These are phyloP conservation scores for Aspergillus diversus DNA, from an alignment of 495 filamentous ascomycete species.

Conservation along the genomic window DNA sequence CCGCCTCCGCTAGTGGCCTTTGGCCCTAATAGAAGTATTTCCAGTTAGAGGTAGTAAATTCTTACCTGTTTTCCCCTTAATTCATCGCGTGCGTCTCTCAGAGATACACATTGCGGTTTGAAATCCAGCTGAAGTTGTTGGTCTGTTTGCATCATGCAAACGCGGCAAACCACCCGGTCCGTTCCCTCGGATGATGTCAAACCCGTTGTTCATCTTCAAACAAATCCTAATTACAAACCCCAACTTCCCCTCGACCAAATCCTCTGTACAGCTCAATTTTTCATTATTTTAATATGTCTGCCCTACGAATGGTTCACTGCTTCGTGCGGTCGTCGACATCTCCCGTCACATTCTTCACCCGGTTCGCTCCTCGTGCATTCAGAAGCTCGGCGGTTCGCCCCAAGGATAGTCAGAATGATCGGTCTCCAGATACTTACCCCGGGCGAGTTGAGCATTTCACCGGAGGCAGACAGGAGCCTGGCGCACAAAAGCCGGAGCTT, in stretches of 20 bases:
- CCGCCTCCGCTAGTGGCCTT: not conserved
- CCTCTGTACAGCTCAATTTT: not conserved
- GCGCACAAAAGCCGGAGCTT: conserved; percentile 65
- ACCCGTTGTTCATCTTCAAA: too few relatives aligned
- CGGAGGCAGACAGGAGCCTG: conserved; percentile 58
- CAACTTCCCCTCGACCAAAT: conserved; percentile 7
- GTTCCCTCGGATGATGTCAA: conserved; percentile 49
- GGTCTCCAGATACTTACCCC: conserved; percentile 62
- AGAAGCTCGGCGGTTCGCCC: conserved; percentile 39
- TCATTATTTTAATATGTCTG: conserved; percentile 36
- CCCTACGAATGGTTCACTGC: conserved; percentile 39
- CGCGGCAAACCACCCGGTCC: conserved; percentile 37
- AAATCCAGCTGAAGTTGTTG: conserved; percentile 23
- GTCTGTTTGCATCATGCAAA: conserved; percentile 37
- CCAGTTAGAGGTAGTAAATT: not conserved
- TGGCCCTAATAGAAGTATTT: too few relatives aligned
- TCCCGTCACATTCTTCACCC: conserved; percentile 25
- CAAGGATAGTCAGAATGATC: conserved; percentile 43
- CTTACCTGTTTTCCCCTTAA: not conserved
- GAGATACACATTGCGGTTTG: conserved; percentile 8
- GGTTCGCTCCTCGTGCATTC: conserved; percentile 38
- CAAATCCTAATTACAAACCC: conserved; percentile 7
- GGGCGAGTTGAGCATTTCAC: conserved; percentile 66
- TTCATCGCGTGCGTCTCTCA: conserved; percentile 7
- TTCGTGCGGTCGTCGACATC: conserved; percentile 35